Evolutionary conservation across 306 rosid species (phyloP).

Genomic region (barrel medic (Medicago truncatula)): DNA sequence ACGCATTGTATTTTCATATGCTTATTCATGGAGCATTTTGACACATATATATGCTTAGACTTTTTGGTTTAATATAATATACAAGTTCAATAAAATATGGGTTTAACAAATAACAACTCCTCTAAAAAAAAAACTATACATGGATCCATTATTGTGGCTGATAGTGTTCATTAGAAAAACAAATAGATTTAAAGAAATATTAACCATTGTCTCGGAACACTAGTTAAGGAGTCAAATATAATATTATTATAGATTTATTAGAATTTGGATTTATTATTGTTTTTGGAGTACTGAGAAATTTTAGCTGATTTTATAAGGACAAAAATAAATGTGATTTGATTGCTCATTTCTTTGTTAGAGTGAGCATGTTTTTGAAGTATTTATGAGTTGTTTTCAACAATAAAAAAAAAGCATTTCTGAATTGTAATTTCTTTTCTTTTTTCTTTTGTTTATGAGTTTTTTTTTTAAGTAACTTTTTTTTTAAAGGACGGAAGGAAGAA

Average conservation of each 20-base stretch:
- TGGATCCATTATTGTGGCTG: neutral
- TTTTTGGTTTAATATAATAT: constrained; percentile 1
- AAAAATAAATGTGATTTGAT: neutral
- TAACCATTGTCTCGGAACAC: too few species aligned
- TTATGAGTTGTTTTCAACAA: neutral
- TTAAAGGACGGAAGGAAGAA: too few species aligned
- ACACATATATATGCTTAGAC: constrained; percentile 25
- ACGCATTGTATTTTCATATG: constrained; percentile 23
- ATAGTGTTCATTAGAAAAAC: neutral
- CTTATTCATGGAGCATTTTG: constrained; percentile 31
- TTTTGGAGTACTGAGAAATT: neutral
- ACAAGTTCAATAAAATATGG: neutral
- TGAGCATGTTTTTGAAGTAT: neutral
- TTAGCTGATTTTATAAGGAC: neutral
- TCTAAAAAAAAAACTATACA: neutral
- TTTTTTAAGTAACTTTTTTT: too few species aligned
- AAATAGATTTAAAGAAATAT: neutral
- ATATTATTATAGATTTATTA: neutral
- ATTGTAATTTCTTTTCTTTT: neutral
- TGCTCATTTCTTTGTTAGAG: neutral
- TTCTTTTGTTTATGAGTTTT: too few species aligned
- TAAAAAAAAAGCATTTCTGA: too few species aligned
- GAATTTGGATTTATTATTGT: neutral
- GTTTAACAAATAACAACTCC: neutral
- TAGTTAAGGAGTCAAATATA: too few species aligned